A percentile compares a stretch with the other conserved stretches of the same genome.
Conservation (phyloP, 2,329 filamentous ascomycete genomes). For the Akanthomyces dipterigenus region DNA sequence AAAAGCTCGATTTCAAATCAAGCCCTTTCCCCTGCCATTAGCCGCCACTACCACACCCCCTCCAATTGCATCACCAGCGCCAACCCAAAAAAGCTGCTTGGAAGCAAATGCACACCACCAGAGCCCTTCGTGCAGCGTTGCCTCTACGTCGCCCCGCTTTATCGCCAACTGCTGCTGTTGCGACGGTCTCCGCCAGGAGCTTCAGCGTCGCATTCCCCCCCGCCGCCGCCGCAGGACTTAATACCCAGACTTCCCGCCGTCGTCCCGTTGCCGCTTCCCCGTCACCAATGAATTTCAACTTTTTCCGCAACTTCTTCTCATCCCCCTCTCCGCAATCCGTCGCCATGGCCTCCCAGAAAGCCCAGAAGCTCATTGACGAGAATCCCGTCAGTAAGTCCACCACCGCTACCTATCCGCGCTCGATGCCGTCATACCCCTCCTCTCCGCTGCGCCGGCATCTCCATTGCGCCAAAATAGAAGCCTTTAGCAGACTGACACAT, state of each 20-base stretch:
- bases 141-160: slow-evolving; percentile 4
- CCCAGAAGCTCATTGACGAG: slow-evolving; percentile 79
- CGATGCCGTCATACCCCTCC: background rate
- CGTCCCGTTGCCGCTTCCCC: background rate
- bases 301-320: slow-evolving; percentile 67
- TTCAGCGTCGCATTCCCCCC: background rate
- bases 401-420: background rate
- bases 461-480: background rate
- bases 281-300: slow-evolving; percentile 57
- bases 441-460: background rate
- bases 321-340: slow-evolving; percentile 51
- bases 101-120: slow-evolving; percentile 1
- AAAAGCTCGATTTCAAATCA: background rate
- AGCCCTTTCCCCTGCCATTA: background rate
- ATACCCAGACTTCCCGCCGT: background rate
- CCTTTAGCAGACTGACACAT: no score
- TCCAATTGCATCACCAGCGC: slow-evolving; percentile 5
- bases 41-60: background rate
- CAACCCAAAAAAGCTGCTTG: background rate
- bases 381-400: slow-evolving; percentile 69
- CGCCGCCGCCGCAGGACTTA: background rate
- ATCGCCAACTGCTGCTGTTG: background rate
- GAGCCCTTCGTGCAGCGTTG: background rate
- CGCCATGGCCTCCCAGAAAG: slow-evolving; percentile 78
- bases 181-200: background rate